phyloP scores from a whole-genome alignment of 2,329 filamentous ascomycete genomes.

The Fusarium fracticaudum region DNA sequence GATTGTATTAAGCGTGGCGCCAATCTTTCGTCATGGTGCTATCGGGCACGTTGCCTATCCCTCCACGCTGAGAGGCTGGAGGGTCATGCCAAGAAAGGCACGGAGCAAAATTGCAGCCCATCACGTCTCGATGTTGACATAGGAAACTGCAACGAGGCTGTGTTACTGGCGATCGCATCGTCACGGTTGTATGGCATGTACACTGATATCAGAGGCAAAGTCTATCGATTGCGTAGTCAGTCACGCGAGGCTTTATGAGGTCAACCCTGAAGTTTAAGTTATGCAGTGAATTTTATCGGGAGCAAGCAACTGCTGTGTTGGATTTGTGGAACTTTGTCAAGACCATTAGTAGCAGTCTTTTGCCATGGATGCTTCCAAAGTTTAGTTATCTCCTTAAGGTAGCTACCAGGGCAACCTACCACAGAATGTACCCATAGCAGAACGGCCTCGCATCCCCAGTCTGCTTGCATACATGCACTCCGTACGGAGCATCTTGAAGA shows the following conservation, averaged over 20 bases:
- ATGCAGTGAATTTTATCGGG: neutral
- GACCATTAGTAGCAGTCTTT: neutral
- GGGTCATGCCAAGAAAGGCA: constrained; percentile 10
- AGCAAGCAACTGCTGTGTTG: neutral
- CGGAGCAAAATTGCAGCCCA: constrained; percentile 4
- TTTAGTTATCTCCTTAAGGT: neutral
- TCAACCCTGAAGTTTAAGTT: neutral
- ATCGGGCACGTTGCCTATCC: constrained; percentile 30
- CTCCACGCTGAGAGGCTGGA: constrained; percentile 32
- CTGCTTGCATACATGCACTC: neutral
- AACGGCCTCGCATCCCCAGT: neutral
- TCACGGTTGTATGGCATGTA: neutral
- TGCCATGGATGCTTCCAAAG: neutral
- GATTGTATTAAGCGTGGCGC: constrained; percentile 27
- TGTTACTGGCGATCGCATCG: neutral
- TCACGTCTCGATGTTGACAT: constrained; percentile 1
- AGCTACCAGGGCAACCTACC: neutral
- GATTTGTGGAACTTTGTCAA: neutral
- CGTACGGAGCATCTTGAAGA: neutral
- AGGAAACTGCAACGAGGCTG: constrained; percentile 9
- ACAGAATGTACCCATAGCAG: neutral
- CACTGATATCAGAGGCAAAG: constrained; percentile 8
- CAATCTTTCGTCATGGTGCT: constrained; percentile 32
- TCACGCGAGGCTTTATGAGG: constrained; percentile 13
- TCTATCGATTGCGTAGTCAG: neutral